Percentiles rank a stretch among this genome's conserved stretches.
Evolutionary conservation across 1,139 yeast genomes (phyloP).

Genomic region (Hemisphaericaspora lyxosophila): DNA sequence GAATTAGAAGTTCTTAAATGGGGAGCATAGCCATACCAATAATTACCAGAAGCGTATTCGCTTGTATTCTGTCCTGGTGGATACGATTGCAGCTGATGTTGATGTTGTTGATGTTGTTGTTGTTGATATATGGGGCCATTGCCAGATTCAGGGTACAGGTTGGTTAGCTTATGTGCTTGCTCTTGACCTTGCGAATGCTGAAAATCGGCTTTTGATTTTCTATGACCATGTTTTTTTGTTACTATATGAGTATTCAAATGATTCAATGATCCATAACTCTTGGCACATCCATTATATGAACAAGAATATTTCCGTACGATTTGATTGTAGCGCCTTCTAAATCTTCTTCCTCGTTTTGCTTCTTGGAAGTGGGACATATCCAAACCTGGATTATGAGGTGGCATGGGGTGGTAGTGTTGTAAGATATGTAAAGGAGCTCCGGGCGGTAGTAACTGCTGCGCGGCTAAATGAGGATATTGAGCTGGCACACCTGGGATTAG

Average conservation of each 20-base stretch:
- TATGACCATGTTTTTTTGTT: constrained; percentile 69
- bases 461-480: background rate
- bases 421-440: background rate
- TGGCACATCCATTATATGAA: constrained; percentile 58
- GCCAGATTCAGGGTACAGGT: background rate
- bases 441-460: constrained; percentile 1
- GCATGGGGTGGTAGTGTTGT: constrained; percentile 9
- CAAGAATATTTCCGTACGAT: constrained; percentile 68
- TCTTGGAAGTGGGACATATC: constrained; percentile 16
- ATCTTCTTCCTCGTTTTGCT: constrained; percentile 40
- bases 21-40: constrained; percentile 17
- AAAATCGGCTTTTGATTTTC: constrained; percentile 70
- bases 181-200: constrained; percentile 21
- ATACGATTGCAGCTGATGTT: constrained; percentile 6
- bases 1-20: constrained; percentile 12
- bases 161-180: constrained; percentile 3
- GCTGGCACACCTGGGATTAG: constrained; percentile 1
- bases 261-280: constrained; percentile 74
- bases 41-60: constrained; percentile 15
- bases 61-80: constrained; percentile 1
- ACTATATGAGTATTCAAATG: constrained; percentile 76
- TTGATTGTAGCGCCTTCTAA: constrained; percentile 68
- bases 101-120: constrained; percentile 7
- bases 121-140: constrained; percentile 3
- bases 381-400: constrained; percentile 3